phyloP scores from a whole-genome alignment of 2,329 filamentous ascomycete species.

The Trichoderma sp. region DNA sequence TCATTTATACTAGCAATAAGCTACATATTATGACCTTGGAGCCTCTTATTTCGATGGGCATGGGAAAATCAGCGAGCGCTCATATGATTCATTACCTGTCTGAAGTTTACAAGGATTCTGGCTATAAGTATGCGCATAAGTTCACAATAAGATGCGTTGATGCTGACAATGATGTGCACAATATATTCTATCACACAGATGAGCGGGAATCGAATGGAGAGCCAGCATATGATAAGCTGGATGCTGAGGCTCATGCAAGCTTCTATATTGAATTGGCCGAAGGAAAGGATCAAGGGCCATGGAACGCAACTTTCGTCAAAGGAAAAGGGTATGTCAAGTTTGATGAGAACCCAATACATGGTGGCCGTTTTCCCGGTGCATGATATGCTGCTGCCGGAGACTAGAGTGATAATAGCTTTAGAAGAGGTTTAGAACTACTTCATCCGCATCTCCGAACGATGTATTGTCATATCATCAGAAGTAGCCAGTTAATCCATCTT shows the following conservation, averaged over 20 bases:
- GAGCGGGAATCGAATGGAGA: background rate
- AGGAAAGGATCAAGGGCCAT: background rate
- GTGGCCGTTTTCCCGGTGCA: background rate
- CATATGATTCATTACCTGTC: conserved; percentile 15
- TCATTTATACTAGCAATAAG: conserved; percentile 9
- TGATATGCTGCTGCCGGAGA: background rate
- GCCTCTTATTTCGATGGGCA: background rate
- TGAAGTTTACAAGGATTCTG: background rate
- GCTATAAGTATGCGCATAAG: background rate
- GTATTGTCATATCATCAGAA: background rate
- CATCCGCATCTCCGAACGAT: background rate
- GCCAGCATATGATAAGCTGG: background rate
- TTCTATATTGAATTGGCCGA: background rate
- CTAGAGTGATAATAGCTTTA: background rate
- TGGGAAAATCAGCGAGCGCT: background rate
- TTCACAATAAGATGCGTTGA: background rate
- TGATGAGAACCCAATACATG: background rate
- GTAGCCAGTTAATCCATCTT: background rate
- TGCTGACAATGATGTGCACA: background rate
- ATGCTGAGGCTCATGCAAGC: background rate
- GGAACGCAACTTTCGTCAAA: conserved; percentile 1
- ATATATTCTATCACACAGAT: background rate
- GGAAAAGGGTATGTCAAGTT: conserved; percentile 6
- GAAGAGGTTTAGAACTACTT: background rate
- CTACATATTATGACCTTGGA: background rate